Evolutionary conservation across 495 filamentous ascomycete species (phyloP).

Genomic region (Penicillium antarcticum): DNA sequence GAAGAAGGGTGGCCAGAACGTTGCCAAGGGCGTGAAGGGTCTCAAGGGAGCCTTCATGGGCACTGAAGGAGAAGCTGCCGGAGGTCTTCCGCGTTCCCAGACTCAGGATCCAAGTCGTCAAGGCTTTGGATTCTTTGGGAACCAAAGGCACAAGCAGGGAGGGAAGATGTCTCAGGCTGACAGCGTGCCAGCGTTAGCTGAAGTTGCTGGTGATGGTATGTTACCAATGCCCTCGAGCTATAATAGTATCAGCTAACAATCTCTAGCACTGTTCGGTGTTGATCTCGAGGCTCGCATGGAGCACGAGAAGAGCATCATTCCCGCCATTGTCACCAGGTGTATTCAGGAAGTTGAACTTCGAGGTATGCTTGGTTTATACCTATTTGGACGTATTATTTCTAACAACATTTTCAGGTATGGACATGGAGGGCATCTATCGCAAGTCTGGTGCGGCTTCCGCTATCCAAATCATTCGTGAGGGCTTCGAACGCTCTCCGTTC

Average conservation of each 20-base stretch:
- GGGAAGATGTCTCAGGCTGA: slow-evolving; percentile 52
- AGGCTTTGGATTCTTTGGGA: slow-evolving; percentile 74
- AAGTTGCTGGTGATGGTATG: slow-evolving; percentile 50
- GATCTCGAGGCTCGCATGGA: slow-evolving; percentile 85
- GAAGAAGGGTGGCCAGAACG: slow-evolving; percentile 92
- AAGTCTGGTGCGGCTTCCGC: slow-evolving; percentile 90
- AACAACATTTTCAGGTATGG: slow-evolving; percentile 66
- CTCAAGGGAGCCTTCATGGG: slow-evolving; percentile 76
- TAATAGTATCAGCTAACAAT: slow-evolving; percentile 8
- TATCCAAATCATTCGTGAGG: slow-evolving; percentile 81
- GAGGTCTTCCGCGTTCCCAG: slow-evolving; percentile 45
- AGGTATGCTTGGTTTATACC: slow-evolving; percentile 36
- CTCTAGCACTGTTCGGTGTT: slow-evolving; percentile 75
- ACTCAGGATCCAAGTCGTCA: slow-evolving; percentile 56
- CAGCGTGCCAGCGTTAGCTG: slow-evolving; percentile 50
- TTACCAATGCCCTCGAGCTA: neutral
- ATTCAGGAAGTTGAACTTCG: slow-evolving; percentile 96
- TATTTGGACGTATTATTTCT: neutral
- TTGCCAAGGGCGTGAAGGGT: slow-evolving; percentile 94
- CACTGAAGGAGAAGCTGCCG: slow-evolving; percentile 42
- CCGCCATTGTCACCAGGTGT: slow-evolving; percentile 85
- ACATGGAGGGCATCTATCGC: slow-evolving; percentile 95
- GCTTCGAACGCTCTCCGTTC: slow-evolving; percentile 72
- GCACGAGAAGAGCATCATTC: slow-evolving; percentile 85
- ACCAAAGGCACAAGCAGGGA: slow-evolving; percentile 47